Percentiles rank a stretch among this genome's conserved stretches.
Conservation (phyloP, 495 filamentous ascomycete species). For the Neurospora sp. region DNA sequence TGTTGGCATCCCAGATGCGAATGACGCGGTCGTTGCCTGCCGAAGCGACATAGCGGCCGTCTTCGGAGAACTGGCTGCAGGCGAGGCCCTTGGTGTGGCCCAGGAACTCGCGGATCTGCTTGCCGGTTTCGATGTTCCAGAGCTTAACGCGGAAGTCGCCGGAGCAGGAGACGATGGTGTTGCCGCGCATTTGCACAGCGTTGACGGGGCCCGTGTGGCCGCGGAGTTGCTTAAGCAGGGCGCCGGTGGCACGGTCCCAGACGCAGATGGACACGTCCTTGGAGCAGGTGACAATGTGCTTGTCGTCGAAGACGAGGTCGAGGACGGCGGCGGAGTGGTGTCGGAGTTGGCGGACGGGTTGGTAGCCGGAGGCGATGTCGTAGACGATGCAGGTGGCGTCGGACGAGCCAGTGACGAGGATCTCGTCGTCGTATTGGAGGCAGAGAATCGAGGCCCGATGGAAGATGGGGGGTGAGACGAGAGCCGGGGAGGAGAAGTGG, state of each 20-base stretch:
- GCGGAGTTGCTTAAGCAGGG: conserved; percentile 58
- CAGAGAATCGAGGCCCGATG: conserved; percentile 90
- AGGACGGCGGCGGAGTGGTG: conserved; percentile 80
- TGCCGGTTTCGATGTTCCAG: conserved; percentile 82
- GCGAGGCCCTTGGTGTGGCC: conserved; percentile 85
- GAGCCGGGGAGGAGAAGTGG: conserved; percentile 34
- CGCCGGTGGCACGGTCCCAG: conserved; percentile 76
- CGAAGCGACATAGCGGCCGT: conserved; percentile 76
- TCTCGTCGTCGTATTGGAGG: conserved; percentile 83
- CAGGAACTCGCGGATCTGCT: conserved; percentile 75
- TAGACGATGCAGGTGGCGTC: conserved; percentile 89
- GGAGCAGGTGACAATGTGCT: conserved; percentile 89
- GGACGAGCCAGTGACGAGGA: conserved; percentile 89
- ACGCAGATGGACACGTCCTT: conserved; percentile 88
- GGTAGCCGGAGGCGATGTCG: conserved; percentile 65
- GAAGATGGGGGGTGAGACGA: conserved; percentile 40
- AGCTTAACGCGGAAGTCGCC: conserved; percentile 88
- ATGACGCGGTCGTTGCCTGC: conserved; percentile 92
- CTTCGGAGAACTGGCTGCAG: conserved; percentile 90
- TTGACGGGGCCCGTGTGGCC: conserved; percentile 91
- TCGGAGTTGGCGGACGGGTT: conserved; percentile 62
- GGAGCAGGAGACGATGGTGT: conserved; percentile 81
- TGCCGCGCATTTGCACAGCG: conserved; percentile 84
- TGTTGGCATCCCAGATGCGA: conserved; percentile 87
- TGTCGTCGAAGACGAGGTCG: conserved; percentile 83